A percentile compares a stretch with the other conserved stretches of the same genome.
Evolutionary conservation across 192 early-diverging fungal genomes (phyloP).

Genomic region (Rhizophlyctis rosea): DNA sequence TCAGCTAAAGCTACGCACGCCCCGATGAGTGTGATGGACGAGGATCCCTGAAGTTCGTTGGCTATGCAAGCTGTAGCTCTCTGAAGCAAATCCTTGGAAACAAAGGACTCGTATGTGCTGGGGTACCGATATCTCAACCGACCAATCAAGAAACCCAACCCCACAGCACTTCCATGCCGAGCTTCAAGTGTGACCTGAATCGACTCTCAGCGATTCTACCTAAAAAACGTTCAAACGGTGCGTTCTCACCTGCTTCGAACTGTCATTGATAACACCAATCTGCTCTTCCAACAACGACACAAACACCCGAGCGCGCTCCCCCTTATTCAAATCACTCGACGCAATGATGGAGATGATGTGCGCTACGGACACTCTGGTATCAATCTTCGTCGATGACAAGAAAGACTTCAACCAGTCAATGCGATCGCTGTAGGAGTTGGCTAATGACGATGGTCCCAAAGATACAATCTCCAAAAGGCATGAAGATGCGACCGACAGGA

Average conservation of each 20-base stretch:
- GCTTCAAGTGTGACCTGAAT: conserved; percentile 43
- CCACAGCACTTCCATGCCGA: conserved; percentile 65
- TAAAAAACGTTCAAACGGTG: too few relatives aligned
- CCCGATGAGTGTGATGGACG: conserved; percentile 51
- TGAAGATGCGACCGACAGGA: conserved; percentile 61
- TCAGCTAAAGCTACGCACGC: conserved; percentile 72
- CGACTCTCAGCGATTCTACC: not conserved
- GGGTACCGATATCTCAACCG: conserved; percentile 60
- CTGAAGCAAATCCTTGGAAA: conserved; percentile 25
- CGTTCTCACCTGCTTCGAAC: conserved; percentile 42
- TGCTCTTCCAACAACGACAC: conserved; percentile 41
- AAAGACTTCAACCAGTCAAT: conserved; percentile 55
- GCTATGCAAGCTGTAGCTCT: conserved; percentile 38
- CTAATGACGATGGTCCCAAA: conserved; percentile 57
- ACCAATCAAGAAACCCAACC: conserved; percentile 68
- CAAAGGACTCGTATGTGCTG: conserved; percentile 21
- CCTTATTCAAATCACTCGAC: conserved; percentile 46
- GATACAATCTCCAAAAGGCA: conserved; percentile 72
- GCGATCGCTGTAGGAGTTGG: conserved; percentile 45
- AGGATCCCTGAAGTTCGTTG: conserved; percentile 50
- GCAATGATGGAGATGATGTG: conserved; percentile 72
- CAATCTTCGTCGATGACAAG: conserved; percentile 52
- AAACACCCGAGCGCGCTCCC: conserved; percentile 29
- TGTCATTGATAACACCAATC: conserved; percentile 32
- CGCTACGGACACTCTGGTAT: conserved; percentile 63